Conservation (phyloP, 2,329 filamentous ascomycete species). For the Huntiella savannae region DNA sequence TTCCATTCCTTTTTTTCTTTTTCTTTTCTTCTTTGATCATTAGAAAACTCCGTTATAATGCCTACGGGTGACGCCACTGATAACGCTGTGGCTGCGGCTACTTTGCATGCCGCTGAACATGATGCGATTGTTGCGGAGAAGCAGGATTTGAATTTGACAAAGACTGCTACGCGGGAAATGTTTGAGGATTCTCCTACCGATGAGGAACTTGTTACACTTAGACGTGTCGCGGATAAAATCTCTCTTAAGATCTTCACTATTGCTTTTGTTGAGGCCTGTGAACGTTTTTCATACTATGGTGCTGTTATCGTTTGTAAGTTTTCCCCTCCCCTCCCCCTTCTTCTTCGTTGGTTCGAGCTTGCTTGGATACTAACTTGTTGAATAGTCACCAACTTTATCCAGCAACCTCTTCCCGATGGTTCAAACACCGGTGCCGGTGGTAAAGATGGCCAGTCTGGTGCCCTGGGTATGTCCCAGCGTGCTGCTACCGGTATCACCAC, state of each 20-base stretch:
- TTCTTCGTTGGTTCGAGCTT: neutral
- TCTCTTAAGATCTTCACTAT: conserved; percentile 42
- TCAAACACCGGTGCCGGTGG: conserved; percentile 33
- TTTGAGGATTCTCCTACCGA: conserved; percentile 22
- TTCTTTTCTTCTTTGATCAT: neutral
- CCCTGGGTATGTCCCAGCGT: conserved; percentile 37
- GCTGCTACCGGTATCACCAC: conserved; percentile 26
- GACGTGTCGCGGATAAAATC: conserved; percentile 36
- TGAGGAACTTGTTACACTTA: conserved; percentile 32
- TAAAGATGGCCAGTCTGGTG: conserved; percentile 26
- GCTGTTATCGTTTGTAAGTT: conserved; percentile 43
- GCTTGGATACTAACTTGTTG: too few relatives aligned
- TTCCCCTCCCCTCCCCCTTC: neutral
- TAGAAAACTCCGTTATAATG: conserved; percentile 11
- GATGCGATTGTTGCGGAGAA: conserved; percentile 17
- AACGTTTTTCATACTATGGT: conserved; percentile 57
- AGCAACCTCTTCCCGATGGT: conserved; percentile 33
- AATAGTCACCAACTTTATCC: conserved; percentile 41
- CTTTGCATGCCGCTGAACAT: conserved; percentile 14
- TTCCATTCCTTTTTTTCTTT: neutral
- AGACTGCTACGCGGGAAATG: conserved; percentile 10
- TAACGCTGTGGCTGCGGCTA: conserved; percentile 19
- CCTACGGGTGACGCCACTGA: conserved; percentile 19
- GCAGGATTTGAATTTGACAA: conserved; percentile 15
- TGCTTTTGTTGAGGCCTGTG: conserved; percentile 49